Evolutionary conservation across 2,329 filamentous ascomycete genomes (phyloP).

Genomic region (Fusarium sp.): DNA sequence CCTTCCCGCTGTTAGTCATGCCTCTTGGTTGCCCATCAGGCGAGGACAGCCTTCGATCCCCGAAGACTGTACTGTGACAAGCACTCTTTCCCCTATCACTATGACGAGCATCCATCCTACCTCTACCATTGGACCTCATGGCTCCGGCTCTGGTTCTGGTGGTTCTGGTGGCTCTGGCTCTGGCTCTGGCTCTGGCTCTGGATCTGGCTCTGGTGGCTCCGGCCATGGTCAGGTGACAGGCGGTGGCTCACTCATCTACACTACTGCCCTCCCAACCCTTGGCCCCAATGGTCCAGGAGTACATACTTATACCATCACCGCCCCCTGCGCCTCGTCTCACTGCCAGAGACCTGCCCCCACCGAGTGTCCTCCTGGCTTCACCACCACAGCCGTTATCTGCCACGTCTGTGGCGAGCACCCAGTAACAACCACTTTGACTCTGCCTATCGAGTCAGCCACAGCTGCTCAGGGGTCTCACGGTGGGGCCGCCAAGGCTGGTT

Average conservation of each 20-base stretch:
- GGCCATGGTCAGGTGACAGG: not conserved
- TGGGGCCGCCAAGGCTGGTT: not conserved
- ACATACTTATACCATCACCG: slow-evolving; percentile 25
- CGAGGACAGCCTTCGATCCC: not conserved
- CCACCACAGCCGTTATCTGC: slow-evolving; percentile 7
- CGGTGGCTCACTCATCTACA: not conserved
- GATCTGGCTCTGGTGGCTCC: not conserved
- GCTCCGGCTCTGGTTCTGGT: not conserved
- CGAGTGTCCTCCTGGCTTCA: slow-evolving; percentile 19
- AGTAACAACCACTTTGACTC: slow-evolving; percentile 10
- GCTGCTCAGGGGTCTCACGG: not conserved
- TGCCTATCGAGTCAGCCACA: slow-evolving; percentile 11
- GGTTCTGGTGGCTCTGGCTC: not conserved
- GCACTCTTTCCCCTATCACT: slow-evolving; percentile 2
- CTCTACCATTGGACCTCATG: not conserved
- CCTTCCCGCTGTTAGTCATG: slow-evolving; percentile 2
- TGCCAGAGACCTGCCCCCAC: not conserved
- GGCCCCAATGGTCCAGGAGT: slow-evolving; percentile 4
- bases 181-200: not conserved
- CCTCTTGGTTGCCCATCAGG: slow-evolving; percentile 10
- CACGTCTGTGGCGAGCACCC: not conserved
- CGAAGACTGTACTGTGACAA: slow-evolving; percentile 12
- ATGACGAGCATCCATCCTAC: slow-evolving; percentile 3
- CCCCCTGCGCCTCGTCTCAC: not conserved
- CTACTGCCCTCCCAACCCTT: slow-evolving; percentile 1